Evolutionary conservation across 106 monocot species (phyloP), one percentile per base, ranked within the genome.

Genomic region (Apostasia ramifera): DNA sequence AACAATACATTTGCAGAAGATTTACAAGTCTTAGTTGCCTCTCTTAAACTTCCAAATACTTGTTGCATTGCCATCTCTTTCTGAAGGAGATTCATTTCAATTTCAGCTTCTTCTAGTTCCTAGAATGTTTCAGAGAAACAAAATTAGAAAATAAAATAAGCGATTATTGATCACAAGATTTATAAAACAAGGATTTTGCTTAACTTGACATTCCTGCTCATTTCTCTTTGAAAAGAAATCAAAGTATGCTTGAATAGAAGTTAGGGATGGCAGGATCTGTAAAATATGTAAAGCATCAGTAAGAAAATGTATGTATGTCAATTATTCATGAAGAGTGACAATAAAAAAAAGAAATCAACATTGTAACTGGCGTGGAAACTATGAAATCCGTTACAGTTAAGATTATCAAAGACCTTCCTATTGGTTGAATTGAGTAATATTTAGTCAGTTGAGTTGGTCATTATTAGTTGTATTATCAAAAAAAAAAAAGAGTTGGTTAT

Each of bases 21-120:
- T 26, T 78, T 81, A 83, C 85, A 70, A 66, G 83, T 38, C 58
- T 74, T 40, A 68, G 47, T 63, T n/a, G 71, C 79, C 70, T 79
- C 79, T 38, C 58, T 50, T 13, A 54, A 59, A 76, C 55, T 67
- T 64, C 42, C 63, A 49, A 76, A 80, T 62, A 79, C 57, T 70
- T 87, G 79, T 47, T 78, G 69, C 45, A 81, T 47, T 73, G 82
- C 80, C 74, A 63, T 86, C 67, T 97, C 95, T 73, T 85, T 92
- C 71, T 83, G 84, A 85, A 92, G 83, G 75, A 98, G 78, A 4
- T 87, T 92, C 58, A 89, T 69, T 78, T 98, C 97, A 50, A 92
- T 92, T 74, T 98, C 97, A 60, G 89, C 89, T 81, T 98, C 97
- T 60, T 98, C 92, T 71, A 98, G 67, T 70, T 98, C 92, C 97